Base-by-base conservation (phyloP, 2,329 filamentous ascomycete species). In the Endocalyx cinctus region DNA sequence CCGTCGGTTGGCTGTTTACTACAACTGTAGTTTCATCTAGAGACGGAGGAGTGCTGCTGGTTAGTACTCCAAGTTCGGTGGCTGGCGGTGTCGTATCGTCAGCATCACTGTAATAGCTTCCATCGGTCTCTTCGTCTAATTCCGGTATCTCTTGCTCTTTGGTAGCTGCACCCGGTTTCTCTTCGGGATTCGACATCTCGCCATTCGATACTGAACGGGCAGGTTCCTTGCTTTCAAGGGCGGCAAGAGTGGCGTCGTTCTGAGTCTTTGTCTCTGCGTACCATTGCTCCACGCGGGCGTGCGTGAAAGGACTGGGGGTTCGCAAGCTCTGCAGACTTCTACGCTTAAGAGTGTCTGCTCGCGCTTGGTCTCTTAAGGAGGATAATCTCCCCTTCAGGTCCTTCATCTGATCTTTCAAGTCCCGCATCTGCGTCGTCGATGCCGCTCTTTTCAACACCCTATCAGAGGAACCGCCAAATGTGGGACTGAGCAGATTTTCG, bases 381-480 rank as follows among this genome's bases (percentile, higher is more conserved):
- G 87, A 89, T 22, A 95, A 88, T 50, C 87, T 87, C 39, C 84
- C 86, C 53, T 88, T 89, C 29, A 95, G 69, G 33, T 84, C 87
- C 35, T 84, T 80, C 75, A 95, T 86, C 55, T 94, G 87, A 45
- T 87, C 82, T 39, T 87, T 86, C 27, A 95, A 67, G 32, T 76
- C 74, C 7, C 82, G 78, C 52, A 86, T 78, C 51, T 85, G 81
- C 11, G 81, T 72, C n/a, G 79, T 79, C 1, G 87, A 90, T 11
- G 79, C 70, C 3, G 84, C 81, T 13, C 85, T 73, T 17, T 74
- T 74, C 7, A 82, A 59, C 1, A 68, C 70, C 27, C 67, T 63
- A 8, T 69, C 66, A n/a, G 52, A 50, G 22, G 51, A 63, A 1
- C 58, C 49, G 31, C 69, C 62, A 30, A 63, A 64, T 0, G 62